These are phyloP conservation scores for Trichoderma sp. DNA, from an alignment of 2,329 filamentous ascomycete genomes.

Conservation along the genomic window DNA sequence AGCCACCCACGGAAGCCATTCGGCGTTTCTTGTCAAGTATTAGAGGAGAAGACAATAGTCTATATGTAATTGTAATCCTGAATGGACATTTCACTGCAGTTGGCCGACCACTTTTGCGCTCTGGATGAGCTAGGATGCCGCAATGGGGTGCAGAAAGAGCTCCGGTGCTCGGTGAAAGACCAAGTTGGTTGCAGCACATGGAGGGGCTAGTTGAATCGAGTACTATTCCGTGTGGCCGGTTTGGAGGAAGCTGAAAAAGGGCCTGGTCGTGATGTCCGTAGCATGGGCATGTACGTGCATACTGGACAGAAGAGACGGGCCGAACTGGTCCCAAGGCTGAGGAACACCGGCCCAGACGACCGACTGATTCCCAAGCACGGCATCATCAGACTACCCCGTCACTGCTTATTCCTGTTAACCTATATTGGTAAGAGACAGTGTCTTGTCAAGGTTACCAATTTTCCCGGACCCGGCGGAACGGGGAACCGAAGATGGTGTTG, in stretches of 20 bases:
- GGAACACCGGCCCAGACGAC: background rate
- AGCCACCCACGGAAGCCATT: slow-evolving; percentile 1
- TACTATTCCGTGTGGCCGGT: background rate
- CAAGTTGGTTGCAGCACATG: background rate
- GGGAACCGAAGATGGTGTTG: background rate
- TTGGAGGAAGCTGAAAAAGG: background rate
- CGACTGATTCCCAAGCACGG: background rate
- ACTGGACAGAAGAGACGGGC: slow-evolving; percentile 4
- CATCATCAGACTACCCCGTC: background rate
- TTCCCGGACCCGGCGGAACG: background rate
- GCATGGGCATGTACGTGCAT: background rate
- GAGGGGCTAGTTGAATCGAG: background rate
- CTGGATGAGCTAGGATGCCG: background rate
- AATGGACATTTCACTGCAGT: background rate
- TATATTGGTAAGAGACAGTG: background rate
- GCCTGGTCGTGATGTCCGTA: background rate
- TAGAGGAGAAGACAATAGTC: slow-evolving; percentile 12
- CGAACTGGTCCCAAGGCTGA: slow-evolving; percentile 16
- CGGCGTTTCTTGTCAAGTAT: slow-evolving; percentile 13
- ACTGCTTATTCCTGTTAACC: background rate
- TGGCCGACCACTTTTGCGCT: background rate
- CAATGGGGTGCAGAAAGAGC: background rate
- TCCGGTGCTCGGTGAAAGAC: background rate
- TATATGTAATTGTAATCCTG: slow-evolving; percentile 16
- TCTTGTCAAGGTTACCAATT: background rate